Evolutionary conservation across 768 basidiomycete species (phyloP).

Genomic region (Tulasnella sp.): DNA sequence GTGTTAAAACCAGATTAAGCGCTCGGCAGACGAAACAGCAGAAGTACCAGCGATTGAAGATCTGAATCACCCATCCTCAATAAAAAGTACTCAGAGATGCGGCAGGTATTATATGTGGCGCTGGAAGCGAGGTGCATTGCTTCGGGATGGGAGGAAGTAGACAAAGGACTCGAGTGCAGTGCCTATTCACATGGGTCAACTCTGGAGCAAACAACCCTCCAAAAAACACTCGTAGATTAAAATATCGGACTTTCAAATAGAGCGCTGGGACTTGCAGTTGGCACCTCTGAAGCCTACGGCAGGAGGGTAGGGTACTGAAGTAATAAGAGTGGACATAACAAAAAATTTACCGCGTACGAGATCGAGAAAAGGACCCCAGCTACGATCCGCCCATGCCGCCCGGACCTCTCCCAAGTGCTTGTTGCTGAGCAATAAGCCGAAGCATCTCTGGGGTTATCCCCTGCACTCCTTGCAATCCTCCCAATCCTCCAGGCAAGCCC

Average conservation of each 20-base stretch:
- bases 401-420: not conserved
- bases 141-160: too few species aligned
- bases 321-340: not conserved
- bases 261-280: too few species aligned
- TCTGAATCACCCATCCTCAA: not conserved
- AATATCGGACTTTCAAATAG: too few species aligned
- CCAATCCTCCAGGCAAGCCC: not conserved
- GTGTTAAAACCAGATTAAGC: not conserved
- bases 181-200: too few species aligned
- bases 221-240: too few species aligned
- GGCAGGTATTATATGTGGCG: too few species aligned
- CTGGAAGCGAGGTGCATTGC: too few species aligned
- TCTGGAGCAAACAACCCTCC: too few species aligned
- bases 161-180: too few species aligned
- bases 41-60: not conserved
- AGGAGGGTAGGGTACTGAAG: too few species aligned
- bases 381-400: not conserved
- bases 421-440: not conserved
- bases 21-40: not conserved
- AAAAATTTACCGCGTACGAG: not conserved
- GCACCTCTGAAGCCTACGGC: too few species aligned
- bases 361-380: not conserved
- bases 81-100: too few species aligned
- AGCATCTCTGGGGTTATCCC: slow-evolving; percentile 15
- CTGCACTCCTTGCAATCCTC: not conserved